Percentiles rank a stretch among this genome's conserved stretches.
These are phyloP conservation scores for Pichia sp. DNA, from an alignment of 1,139 yeast species.

Conservation along the genomic window DNA sequence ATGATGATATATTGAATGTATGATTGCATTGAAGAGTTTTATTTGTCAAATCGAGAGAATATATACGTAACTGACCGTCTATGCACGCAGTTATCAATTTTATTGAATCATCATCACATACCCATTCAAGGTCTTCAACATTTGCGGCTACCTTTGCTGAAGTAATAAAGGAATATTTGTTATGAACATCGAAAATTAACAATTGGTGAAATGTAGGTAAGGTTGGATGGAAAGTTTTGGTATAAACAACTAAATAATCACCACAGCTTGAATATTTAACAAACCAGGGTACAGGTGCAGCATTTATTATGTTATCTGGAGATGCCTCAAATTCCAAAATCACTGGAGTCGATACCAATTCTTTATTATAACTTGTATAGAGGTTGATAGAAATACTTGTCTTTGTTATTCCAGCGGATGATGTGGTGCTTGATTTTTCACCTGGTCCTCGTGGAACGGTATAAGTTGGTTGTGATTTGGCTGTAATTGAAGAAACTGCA, in stretches of 20 bases:
- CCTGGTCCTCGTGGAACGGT: conserved; percentile 1
- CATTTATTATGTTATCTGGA: not conserved
- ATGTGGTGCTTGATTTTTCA: not conserved
- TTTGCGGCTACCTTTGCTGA: not conserved
- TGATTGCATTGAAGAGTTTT: not conserved
- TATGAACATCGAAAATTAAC: conserved; percentile 4
- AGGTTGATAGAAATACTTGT: conserved; percentile 1
- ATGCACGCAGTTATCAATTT: conserved; percentile 7
- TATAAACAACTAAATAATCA: conserved; percentile 7
- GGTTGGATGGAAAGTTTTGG: conserved; percentile 1
- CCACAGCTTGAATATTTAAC: conserved; percentile 12
- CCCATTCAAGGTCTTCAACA: conserved; percentile 12
- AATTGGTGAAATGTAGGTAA: conserved; percentile 1
- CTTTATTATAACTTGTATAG: conserved; percentile 1
- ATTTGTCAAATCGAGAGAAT: not conserved
- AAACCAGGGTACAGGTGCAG: conserved; percentile 5
- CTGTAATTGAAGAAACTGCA: not conserved
- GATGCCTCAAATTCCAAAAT: conserved; percentile 3
- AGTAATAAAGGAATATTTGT: conserved; percentile 3
- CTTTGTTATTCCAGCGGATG: not conserved
- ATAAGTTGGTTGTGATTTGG: not conserved
- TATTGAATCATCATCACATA: not conserved
- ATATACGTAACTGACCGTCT: conserved; percentile 9
- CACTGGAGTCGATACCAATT: conserved; percentile 4
- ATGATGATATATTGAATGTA: conserved; percentile 12